These are phyloP conservation scores for Penicillium nucicola DNA, from an alignment of 495 filamentous ascomycete species.

Conservation along the genomic window DNA sequence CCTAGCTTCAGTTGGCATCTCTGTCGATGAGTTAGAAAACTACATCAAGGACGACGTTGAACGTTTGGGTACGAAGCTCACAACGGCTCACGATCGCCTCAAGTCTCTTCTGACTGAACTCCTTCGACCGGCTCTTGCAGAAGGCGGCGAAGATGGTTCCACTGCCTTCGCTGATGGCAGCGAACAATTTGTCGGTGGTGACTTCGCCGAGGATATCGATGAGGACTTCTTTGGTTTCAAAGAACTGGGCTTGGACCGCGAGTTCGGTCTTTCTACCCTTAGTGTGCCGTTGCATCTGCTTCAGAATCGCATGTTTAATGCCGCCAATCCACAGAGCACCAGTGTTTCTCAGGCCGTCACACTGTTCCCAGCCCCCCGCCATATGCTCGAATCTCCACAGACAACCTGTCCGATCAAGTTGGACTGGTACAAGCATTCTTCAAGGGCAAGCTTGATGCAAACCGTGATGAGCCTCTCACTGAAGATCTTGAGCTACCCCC, in stretches of 20 bases:
- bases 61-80: slow-evolving; percentile 76
- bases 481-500: slow-evolving; percentile 94
- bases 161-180: slow-evolving; percentile 93
- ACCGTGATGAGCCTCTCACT: slow-evolving; percentile 74
- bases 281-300: slow-evolving; percentile 93
- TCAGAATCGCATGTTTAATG: slow-evolving; percentile 81
- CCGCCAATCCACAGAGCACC: slow-evolving; percentile 72
- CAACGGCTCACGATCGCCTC: slow-evolving; percentile 86
- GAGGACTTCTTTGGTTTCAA: slow-evolving; percentile 99
- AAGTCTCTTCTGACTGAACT: slow-evolving; percentile 85
- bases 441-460: slow-evolving; percentile 77
- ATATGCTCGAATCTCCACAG: slow-evolving; percentile 73
- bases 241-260: slow-evolving; percentile 85
- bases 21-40: slow-evolving; percentile 75
- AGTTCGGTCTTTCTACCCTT: slow-evolving; percentile 79
- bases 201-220: slow-evolving; percentile 95
- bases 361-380: slow-evolving; percentile 60
- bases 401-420: slow-evolving; percentile 74
- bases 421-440: slow-evolving; percentile 88
- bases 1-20: slow-evolving; percentile 74
- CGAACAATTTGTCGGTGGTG: slow-evolving; percentile 93
- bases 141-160: slow-evolving; percentile 78
- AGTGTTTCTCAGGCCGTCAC: slow-evolving; percentile 49
- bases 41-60: slow-evolving; percentile 96
- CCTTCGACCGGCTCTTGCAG: slow-evolving; percentile 80